Percentiles rank a stretch among this genome's conserved stretches.
Conservation (phyloP, 371 early-diverging fungal species). For the Mortierella sp. region DNA sequence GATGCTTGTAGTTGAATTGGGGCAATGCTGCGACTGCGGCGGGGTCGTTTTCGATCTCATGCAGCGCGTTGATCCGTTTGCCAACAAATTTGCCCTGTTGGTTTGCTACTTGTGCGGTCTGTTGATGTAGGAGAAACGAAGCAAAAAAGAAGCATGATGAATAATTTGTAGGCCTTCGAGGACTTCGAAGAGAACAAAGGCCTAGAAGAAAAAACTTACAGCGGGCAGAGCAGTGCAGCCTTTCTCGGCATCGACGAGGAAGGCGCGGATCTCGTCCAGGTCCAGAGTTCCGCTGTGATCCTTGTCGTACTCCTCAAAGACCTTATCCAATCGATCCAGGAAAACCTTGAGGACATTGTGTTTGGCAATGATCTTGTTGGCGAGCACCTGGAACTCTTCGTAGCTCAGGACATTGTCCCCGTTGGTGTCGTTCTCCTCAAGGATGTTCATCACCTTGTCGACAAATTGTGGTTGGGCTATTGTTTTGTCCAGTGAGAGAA, state of each 20-base stretch:
- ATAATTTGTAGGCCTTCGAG: neutral
- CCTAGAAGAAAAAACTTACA: conserved; percentile 55
- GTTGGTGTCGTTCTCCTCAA: conserved; percentile 68
- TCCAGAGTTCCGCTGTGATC: conserved; percentile 73
- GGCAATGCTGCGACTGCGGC: conserved; percentile 44
- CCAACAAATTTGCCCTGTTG: conserved; percentile 86
- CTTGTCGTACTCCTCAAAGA: conserved; percentile 73
- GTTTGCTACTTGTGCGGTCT: conserved; percentile 92
- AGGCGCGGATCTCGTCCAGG: conserved; percentile 68
- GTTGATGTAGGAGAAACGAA: neutral
- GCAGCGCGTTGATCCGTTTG: conserved; percentile 65
- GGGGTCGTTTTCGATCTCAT: conserved; percentile 26
- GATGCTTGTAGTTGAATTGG: conserved; percentile 80
- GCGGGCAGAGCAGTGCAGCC: conserved; percentile 83
- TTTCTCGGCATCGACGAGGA: conserved; percentile 74
- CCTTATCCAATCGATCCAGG: conserved; percentile 60
- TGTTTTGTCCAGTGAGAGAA: neutral
- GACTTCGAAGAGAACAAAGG: neutral
- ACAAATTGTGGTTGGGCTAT: conserved; percentile 77
- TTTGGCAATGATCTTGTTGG: conserved; percentile 57
- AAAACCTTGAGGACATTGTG: conserved; percentile 72
- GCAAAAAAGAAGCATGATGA: neutral
- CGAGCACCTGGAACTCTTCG: conserved; percentile 63
- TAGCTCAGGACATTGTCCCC: conserved; percentile 64
- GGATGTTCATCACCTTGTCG: conserved; percentile 65